Conservation (phyloP, 345 rosid species). For the Heritiera fomes region DNA sequence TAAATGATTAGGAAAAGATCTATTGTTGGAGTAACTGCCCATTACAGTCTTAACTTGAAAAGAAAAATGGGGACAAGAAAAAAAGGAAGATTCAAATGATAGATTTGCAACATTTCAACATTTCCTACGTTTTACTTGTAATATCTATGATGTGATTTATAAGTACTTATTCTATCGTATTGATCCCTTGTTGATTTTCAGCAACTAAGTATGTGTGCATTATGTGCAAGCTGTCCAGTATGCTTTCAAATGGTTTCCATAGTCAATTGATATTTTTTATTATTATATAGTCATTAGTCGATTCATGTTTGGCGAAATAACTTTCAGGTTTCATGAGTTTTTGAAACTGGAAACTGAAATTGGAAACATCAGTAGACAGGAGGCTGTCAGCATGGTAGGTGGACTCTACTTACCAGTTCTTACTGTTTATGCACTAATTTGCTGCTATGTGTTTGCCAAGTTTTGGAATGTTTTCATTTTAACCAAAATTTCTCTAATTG, state of each 20-base stretch:
- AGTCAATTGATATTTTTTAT: background rate
- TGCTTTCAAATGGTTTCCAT: background rate
- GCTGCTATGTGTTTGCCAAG: background rate
- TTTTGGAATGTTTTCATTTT: background rate
- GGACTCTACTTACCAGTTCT: constrained; percentile 6
- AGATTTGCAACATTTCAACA: background rate
- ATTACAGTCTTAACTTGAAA: background rate
- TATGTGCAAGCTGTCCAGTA: background rate
- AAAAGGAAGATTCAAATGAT: background rate
- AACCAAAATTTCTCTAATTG: background rate
- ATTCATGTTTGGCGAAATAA: constrained; percentile 14
- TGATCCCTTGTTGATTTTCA: background rate
- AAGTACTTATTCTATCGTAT: background rate
- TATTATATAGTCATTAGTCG: background rate
- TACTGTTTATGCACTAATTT: background rate
- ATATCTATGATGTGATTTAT: background rate
- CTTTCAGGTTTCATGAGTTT: constrained; percentile 90
- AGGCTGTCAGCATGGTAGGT: constrained; percentile 97
- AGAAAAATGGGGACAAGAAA: background rate
- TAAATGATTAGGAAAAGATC: background rate
- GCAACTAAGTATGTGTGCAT: background rate
- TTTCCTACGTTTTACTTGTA: background rate
- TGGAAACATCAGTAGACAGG: constrained; percentile 95
- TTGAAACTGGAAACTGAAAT: constrained; percentile 92
- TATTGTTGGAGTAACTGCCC: background rate